Base-by-base conservation (phyloP, 176 grass and related monocot species). In the Lolium rigidum region DNA sequence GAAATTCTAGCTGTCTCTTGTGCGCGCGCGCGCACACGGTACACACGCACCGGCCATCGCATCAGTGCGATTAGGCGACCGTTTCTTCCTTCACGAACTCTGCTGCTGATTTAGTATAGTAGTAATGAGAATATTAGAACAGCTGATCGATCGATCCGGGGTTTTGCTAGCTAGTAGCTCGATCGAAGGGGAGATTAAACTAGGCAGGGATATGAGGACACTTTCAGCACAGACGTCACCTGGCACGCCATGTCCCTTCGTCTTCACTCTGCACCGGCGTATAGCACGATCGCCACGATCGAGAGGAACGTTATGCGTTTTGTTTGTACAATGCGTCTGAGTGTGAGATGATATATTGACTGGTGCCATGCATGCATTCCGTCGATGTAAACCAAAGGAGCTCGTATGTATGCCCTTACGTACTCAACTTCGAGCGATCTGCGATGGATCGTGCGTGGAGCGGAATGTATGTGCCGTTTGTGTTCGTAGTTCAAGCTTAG, bases 161-260 rank as follows among this genome's bases (percentile, higher is more conserved):
- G 51, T 2, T 47, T 47, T 13, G 57, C 21, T 76, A 10, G 75
- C 31, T 54, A 52, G 24, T 10, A 6, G 28, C 11, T 58, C 2
- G 15, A 5, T 44, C 41, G 46, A 2, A 21, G 5, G 70, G 26
- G 51, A 78, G 60, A 49, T 72, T 47, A 74, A 82, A 64, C 70
- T 86, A 90, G 60, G 25, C 14, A 2, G 1, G 52, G 52, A 70
- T 52, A 86, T 7, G 41, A 28, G 28, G 44, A 5, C 28, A 41
- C 65, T 83, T 73, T 90, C 89, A 74, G 1, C 18, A 0, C 6
- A 54, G 46, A 44, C 89, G 89, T 90, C 89, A 90, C 21, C 0
- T 0, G 6, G 9, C 84, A 83, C 89, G 89, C 65, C 89, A 87
- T 78, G 4, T 77, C 4, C 1, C 2, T 5, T 87, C 9, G 65